These are phyloP conservation scores for Cladosporium cucumerinum DNA, from an alignment of 2,329 filamentous ascomycete species.

Conservation along the genomic window DNA sequence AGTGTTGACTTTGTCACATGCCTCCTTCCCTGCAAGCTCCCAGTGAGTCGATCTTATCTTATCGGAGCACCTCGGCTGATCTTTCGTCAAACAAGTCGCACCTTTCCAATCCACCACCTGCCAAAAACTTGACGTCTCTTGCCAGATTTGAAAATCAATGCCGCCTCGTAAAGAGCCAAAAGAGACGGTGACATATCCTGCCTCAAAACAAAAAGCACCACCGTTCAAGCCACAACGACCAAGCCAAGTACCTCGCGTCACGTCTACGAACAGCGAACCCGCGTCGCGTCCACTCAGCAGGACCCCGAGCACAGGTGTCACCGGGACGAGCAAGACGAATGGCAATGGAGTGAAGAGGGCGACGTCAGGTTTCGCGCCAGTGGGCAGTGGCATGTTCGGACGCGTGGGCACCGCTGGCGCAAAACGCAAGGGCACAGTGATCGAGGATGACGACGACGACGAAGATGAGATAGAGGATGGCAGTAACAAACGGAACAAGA, in stretches of 20 bases:
- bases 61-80: slow-evolving; percentile 3
- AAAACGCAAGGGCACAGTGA: slow-evolving; percentile 1
- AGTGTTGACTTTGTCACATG: slow-evolving; percentile 7
- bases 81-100: not conserved
- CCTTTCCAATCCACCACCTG: not conserved
- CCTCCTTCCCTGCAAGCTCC: not conserved
- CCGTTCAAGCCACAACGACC: slow-evolving; percentile 34
- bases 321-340: not conserved
- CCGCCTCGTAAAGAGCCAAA: slow-evolving; percentile 33
- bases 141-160: slow-evolving; percentile 18
- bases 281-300: not conserved
- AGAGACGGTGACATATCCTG: slow-evolving; percentile 33
- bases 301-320: not conserved
- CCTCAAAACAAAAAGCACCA: slow-evolving; percentile 33
- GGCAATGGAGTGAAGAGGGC: not conserved
- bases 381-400: slow-evolving; percentile 6
- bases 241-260: slow-evolving; percentile 24
- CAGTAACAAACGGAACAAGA: slow-evolving; percentile 1
- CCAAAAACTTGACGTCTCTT: not conserved
- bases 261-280: slow-evolving; percentile 46
- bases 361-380: not conserved
- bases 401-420: not conserved
- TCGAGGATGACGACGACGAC: slow-evolving; percentile 23
- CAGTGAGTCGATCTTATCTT: not conserved
- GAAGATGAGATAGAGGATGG: slow-evolving; percentile 16